Percentiles rank a stretch among this genome's conserved stretches.
Evolutionary conservation across 192 early-diverging fungal species (phyloP).

Genomic region (Coemansia sp.): DNA sequence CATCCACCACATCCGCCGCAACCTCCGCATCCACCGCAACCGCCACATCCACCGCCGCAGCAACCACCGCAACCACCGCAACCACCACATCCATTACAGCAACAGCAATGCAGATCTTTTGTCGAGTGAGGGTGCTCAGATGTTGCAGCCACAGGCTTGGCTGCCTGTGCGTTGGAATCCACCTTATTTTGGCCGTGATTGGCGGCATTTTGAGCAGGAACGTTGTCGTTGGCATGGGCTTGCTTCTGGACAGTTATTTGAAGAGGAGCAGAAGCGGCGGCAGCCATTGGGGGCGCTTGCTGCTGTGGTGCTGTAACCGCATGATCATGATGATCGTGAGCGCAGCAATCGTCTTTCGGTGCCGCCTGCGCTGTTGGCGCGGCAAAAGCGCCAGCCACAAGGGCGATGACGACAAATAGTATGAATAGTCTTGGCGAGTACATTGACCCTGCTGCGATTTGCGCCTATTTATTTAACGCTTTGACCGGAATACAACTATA

Average conservation of each 20-base stretch:
- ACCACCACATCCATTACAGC: conserved; percentile 18
- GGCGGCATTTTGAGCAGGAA: background rate
- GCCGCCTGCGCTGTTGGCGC: conserved; percentile 6
- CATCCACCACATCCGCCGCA: conserved; percentile 16
- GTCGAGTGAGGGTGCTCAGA: conserved; percentile 3
- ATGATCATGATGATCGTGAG: background rate
- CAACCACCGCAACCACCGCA: conserved; percentile 22
- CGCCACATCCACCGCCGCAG: conserved; percentile 5
- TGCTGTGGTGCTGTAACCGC: conserved; percentile 1
- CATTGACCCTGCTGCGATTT: conserved; percentile 7
- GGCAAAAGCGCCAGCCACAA: conserved; percentile 13
- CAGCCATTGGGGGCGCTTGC: background rate
- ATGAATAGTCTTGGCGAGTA: conserved; percentile 11
- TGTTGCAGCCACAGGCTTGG: background rate
- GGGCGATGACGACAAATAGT: conserved; percentile 8
- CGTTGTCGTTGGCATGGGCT: background rate
- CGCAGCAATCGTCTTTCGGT: background rate
- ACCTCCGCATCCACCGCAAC: conserved; percentile 11
- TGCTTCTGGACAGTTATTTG: conserved; percentile 6
- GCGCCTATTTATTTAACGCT: background rate
- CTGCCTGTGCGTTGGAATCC: background rate
- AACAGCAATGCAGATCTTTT: conserved; percentile 38
- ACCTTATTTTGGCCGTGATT: background rate
- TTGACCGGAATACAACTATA: background rate
- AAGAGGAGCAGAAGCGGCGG: background rate